phyloP scores from a whole-genome alignment of 345 rosid genomes.

The Hibiscus syriacus region DNA sequence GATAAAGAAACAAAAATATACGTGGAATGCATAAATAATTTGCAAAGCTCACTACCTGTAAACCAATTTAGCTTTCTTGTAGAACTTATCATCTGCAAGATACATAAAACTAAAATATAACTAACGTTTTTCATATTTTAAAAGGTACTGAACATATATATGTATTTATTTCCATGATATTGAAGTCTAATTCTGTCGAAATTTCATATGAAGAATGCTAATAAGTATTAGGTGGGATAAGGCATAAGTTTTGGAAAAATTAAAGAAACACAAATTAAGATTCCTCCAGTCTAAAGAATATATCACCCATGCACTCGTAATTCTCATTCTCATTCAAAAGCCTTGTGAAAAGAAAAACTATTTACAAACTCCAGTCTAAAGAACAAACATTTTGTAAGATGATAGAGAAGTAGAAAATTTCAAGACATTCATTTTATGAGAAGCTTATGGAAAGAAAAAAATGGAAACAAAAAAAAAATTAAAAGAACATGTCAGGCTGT shows the following conservation, averaged over 20 bases:
- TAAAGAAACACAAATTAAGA: no score
- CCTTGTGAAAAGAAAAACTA: background rate
- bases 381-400: background rate
- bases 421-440: background rate
- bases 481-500: background rate
- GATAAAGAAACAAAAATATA: background rate
- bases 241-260: background rate
- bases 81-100: background rate
- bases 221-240: background rate
- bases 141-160: background rate
- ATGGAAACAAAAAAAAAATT: background rate
- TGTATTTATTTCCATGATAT: background rate
- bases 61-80: background rate
- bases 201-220: background rate
- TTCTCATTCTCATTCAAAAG: no score
- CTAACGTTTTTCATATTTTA: background rate
- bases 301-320: no score
- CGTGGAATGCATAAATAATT: background rate
- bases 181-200: background rate
- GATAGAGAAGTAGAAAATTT: background rate
- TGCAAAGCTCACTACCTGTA: background rate
- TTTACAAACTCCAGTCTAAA: background rate
- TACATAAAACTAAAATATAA: background rate
- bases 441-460: background rate
- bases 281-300: no score